A percentile compares a stretch with the other conserved stretches of the same genome.
phyloP scores from a whole-genome alignment of 805 yeast genomes.

The Ogataea nonfermentans region DNA sequence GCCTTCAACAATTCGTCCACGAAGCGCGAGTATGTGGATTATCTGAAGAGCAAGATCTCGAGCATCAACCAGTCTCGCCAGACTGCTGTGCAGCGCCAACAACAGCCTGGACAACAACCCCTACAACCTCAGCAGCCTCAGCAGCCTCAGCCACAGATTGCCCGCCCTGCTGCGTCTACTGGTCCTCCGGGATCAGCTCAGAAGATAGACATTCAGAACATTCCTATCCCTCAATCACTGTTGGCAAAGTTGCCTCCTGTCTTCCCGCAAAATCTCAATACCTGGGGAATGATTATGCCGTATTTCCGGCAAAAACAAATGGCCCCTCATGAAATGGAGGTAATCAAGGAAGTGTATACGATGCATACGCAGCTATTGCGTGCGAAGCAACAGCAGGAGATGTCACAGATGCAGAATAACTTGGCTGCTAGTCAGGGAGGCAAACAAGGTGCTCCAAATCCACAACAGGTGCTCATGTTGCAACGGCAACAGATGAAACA shows the following conservation, averaged over 20 bases:
- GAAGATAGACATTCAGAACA: slow-evolving; percentile 49
- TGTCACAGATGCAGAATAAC: slow-evolving; percentile 26
- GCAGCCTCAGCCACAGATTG: slow-evolving; percentile 24
- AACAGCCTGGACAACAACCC: slow-evolving; percentile 24
- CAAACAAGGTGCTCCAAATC: slow-evolving; percentile 24
- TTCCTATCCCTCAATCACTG: slow-evolving; percentile 71
- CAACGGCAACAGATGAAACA: slow-evolving; percentile 32
- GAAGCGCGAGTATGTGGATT: slow-evolving; percentile 56
- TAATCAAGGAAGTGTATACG: slow-evolving; percentile 65
- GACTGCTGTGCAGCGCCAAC: slow-evolving; percentile 25
- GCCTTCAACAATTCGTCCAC: slow-evolving; percentile 57
- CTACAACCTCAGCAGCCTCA: slow-evolving; percentile 30
- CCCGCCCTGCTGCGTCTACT: slow-evolving; percentile 2
- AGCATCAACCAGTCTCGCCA: slow-evolving; percentile 38
- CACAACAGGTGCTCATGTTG: slow-evolving; percentile 33
- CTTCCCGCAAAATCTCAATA: slow-evolving; percentile 71
- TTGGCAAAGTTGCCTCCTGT: slow-evolving; percentile 62
- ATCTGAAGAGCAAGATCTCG: slow-evolving; percentile 40
- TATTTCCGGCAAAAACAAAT: slow-evolving; percentile 54
- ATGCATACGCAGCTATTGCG: slow-evolving; percentile 59
- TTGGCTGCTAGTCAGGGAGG: slow-evolving; percentile 16
- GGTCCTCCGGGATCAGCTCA: slow-evolving; percentile 5
- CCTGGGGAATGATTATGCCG: slow-evolving; percentile 79
- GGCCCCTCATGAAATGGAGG: slow-evolving; percentile 54
- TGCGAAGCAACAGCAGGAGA: slow-evolving; percentile 36